Base-by-base conservation (phyloP, 2,329 filamentous ascomycete species). In the Fusarium praegraminearum region DNA sequence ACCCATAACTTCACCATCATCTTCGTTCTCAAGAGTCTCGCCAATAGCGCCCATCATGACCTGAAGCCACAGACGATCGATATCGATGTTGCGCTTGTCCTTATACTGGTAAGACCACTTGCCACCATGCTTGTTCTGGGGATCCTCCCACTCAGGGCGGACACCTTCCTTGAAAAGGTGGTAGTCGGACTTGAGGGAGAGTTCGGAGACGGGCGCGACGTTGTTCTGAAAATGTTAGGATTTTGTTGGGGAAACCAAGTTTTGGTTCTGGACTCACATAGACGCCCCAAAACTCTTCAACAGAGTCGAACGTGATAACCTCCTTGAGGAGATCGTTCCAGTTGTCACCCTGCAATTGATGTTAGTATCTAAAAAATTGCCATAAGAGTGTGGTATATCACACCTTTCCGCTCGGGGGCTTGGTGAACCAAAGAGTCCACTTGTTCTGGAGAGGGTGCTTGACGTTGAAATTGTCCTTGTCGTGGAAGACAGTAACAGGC, bases 351-450 rank as follows among this genome's bases (percentile, higher is more conserved):
- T 97, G 44, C 61, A n/a, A 30, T 10, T 70, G 67, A 55, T 33
- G 57, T 72, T 46, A 75, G 63, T n/a, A 40, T 40, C 40, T 30
- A 9, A 20, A 26, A 32, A 33, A 45, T 53, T 15, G 32, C 18
- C 72, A 20, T 51, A 22, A 24, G 41, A 16, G 55, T 51, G 20
- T 26, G 32, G 26, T 10, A 28, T 53, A 47, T 56, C 84, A 64
- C 82, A 96, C 94, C 91, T 97, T 98, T 84, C 94, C 94, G 80
- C 91, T 97, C 44, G 95, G 92, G 56, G 96, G 95, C 88, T 98
- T 98, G 77, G 95, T 98, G 86, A 98, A 99, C 97, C 97, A 99
- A 59, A 99, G 86, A 63, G 96, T 98, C 96, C 96, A 99, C 80
- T 93, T 92, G 86, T 98, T 92, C 88, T 97, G 94, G 66, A 99